Percentiles rank a stretch among this genome's conserved stretches.
Evolutionary conservation across 495 filamentous ascomycete genomes (phyloP).

Genomic region (Mytilinidion resinicola): DNA sequence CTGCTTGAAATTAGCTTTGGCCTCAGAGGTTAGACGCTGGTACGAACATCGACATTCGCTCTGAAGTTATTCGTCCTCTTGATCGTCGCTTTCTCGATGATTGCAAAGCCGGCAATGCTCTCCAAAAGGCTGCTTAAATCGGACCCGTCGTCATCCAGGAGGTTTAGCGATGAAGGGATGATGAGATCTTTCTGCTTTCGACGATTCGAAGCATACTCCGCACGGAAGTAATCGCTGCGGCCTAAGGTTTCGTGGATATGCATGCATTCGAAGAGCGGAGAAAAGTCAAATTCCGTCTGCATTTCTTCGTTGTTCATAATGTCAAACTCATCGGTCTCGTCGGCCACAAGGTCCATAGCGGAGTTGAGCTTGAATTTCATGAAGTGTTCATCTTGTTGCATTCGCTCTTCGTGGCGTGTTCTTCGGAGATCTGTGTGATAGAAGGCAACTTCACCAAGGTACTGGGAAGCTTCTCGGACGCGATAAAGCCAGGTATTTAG

Average conservation of each 20-base stretch:
- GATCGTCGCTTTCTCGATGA: conserved; percentile 92
- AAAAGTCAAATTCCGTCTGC: conserved; percentile 84
- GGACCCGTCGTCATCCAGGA: conserved; percentile 64
- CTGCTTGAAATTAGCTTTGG: conserved; percentile 37
- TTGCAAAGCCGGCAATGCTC: conserved; percentile 91
- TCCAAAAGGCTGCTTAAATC: conserved; percentile 82
- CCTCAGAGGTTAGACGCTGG: not conserved
- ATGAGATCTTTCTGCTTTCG: conserved; percentile 87
- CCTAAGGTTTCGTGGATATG: conserved; percentile 96
- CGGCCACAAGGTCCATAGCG: conserved; percentile 87
- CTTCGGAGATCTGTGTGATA: conserved; percentile 89
- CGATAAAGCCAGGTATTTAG: conserved; percentile 96
- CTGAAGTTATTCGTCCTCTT: conserved; percentile 73
- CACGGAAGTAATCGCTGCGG: conserved; percentile 80
- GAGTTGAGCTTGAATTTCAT: conserved; percentile 87
- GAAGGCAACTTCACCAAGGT: conserved; percentile 92
- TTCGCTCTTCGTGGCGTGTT: conserved; percentile 71
- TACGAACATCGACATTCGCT: conserved; percentile 67
- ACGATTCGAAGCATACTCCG: conserved; percentile 84
- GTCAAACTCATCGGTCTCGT: conserved; percentile 93
- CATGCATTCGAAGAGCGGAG: conserved; percentile 87
- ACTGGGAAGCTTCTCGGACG: conserved; percentile 91
- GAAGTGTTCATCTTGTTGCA: conserved; percentile 62
- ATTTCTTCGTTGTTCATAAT: conserved; percentile 78
- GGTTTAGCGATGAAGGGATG: conserved; percentile 62